Evolutionary conservation across 2,329 filamentous ascomycete genomes (phyloP), one percentile per base, ranked within the genome.

Genomic region (Penicillium concentricum): DNA sequence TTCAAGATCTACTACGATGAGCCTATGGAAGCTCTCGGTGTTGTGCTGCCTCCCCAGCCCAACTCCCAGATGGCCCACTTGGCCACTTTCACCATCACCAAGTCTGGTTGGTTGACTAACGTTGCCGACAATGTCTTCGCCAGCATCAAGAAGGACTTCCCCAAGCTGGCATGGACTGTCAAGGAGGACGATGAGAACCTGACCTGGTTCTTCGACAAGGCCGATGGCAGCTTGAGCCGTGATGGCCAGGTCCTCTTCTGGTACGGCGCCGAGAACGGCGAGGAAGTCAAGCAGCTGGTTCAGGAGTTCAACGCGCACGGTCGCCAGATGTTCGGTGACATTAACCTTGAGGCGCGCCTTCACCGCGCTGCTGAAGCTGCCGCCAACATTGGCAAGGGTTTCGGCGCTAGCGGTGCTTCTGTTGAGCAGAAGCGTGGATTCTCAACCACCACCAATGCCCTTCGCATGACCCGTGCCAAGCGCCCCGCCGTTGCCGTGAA

Each of bases 131-230:
- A 97, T 70, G 90, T 97, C 56, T 96, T 97, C 74, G 86, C 89
- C 62, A 89, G 90, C 61, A 90, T 97, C 74, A 95, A 93, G 82
- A 95, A 96, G 76, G 93, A 97, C 71, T 89, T 92, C 74, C 87
- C 92, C 54, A 91, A 89, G 78, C 82, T 97, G 63, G 89, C 91
- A 62, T 99, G 92, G 93, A 96, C 92, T n/a, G 93, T 97, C 59
- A 93, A 90, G 79, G 89, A 92, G 70, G 89, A 95, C 65, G 92
- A 97, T 68, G 93, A 97, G 82, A 97, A 97, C 74, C 81, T 97
- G 67, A 92, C 91, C 12, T 97, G 93, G 94, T 97, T 97, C 81
- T 95, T 96, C 66, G 92, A 96, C 76, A 96, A 96, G 82, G 89
- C 93, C 10, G 92, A 97, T 66, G 93, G 94, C 55, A 96, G 91